phyloP scores from a whole-genome alignment of 371 early-diverging fungal genomes.

The Mortierella polycephala region DNA sequence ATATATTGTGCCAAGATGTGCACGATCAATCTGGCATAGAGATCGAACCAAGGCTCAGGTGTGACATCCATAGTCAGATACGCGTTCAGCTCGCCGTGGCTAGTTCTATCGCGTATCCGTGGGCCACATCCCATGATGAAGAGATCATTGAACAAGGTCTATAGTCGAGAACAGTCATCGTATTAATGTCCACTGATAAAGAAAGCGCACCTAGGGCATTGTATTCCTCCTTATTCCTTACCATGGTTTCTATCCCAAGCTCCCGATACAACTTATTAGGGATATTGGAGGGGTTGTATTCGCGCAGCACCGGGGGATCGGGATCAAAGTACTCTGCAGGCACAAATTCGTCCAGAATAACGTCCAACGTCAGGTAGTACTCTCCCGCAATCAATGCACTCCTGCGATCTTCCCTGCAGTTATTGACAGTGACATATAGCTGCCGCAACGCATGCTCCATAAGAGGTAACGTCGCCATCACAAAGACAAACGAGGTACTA shows the following conservation, averaged over 20 bases:
- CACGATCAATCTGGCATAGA: constrained; percentile 21
- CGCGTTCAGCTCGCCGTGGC: constrained; percentile 47
- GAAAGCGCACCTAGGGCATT: not conserved
- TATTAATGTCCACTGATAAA: not conserved
- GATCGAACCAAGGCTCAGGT: constrained; percentile 25
- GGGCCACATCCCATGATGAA: constrained; percentile 37
- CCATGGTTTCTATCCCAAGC: constrained; percentile 24
- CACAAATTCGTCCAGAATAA: constrained; percentile 32
- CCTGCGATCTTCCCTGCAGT: constrained; percentile 39
- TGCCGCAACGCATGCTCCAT: constrained; percentile 43
- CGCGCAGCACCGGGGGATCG: not conserved
- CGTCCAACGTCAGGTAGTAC: constrained; percentile 50
- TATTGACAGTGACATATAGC: constrained; percentile 35
- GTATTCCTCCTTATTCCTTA: constrained; percentile 4
- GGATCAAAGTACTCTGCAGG: constrained; percentile 33
- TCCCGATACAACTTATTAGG: constrained; percentile 23
- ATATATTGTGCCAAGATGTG: constrained; percentile 14
- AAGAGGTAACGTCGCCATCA: constrained; percentile 40
- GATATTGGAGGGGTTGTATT: not conserved
- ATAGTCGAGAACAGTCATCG: not conserved
- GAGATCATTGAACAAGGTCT: constrained; percentile 39
- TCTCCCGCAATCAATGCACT: constrained; percentile 40
- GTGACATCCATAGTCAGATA: constrained; percentile 26
- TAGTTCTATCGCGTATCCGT: constrained; percentile 45
- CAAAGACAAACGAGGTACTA: constrained; percentile 22